These are phyloP conservation scores for Mucor racemosus DNA, from an alignment of 371 early-diverging fungal genomes.

Conservation along the genomic window DNA sequence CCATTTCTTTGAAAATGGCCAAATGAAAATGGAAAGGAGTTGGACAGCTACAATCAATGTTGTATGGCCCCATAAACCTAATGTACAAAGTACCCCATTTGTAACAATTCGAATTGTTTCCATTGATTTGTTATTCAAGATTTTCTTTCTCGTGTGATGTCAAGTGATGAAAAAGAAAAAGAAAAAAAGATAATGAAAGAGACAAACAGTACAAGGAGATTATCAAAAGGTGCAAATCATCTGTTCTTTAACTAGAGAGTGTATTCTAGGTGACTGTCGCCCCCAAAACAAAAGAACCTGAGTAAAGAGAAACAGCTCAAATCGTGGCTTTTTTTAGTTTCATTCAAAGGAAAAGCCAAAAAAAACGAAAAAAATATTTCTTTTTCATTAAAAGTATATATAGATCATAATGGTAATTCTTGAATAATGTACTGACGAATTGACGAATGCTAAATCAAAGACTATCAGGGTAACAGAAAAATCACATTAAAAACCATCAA, in stretches of 20 bases:
- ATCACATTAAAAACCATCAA: constrained; percentile 67
- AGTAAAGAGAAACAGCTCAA: background rate
- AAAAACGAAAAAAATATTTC: background rate
- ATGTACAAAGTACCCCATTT: constrained; percentile 19
- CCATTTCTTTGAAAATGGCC: constrained; percentile 40
- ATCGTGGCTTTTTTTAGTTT: constrained; percentile 9
- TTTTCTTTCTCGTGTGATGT: background rate
- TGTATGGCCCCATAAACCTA: constrained; percentile 22
- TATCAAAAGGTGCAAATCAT: constrained; percentile 3
- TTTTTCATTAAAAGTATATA: background rate
- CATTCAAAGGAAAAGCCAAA: background rate
- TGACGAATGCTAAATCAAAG: background rate
- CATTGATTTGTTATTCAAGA: constrained; percentile 4
- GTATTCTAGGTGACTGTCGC: background rate
- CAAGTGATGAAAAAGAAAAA: constrained; percentile 5
- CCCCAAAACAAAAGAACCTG: background rate
- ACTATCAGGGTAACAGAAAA: constrained; percentile 48
- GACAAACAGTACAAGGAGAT: background rate
- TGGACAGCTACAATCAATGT: constrained; percentile 27
- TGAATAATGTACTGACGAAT: background rate
- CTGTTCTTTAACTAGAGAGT: background rate
- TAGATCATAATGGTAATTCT: background rate
- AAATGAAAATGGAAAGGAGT: constrained; percentile 32
- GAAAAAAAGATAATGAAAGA: background rate
- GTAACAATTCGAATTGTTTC: constrained; percentile 9